Percentiles rank a stretch among this genome's conserved stretches.
Conservation (phyloP, 208 protist genomes). For the Wallacemonas rigidus region DNA sequence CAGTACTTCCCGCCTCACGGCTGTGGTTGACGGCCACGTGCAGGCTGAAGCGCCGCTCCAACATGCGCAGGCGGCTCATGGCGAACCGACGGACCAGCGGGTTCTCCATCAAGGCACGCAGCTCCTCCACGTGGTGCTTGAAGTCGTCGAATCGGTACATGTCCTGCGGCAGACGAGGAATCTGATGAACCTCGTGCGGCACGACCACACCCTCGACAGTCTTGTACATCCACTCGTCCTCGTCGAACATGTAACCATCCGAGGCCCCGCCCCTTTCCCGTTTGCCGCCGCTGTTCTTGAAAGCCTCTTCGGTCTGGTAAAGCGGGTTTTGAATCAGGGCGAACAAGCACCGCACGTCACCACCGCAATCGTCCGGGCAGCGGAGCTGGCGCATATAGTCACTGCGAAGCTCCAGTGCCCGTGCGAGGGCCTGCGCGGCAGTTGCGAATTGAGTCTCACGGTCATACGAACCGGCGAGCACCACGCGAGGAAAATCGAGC, state of each 20-base stretch:
- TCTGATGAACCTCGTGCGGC: conserved; percentile 88
- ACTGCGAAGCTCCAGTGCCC: conserved; percentile 71
- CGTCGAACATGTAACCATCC: conserved; percentile 57
- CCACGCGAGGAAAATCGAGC: conserved; percentile 65
- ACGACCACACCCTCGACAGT: conserved; percentile 89
- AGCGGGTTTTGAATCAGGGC: conserved; percentile 37
- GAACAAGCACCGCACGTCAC: conserved; percentile 33
- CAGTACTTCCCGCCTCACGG: conserved; percentile 74
- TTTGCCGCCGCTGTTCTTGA: conserved; percentile 26
- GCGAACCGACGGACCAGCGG: conserved; percentile 82
- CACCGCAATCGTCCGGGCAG: conserved; percentile 20
- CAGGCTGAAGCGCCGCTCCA: conserved; percentile 93
- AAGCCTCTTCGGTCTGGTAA: conserved; percentile 32
- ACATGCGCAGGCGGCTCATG: conserved; percentile 81
- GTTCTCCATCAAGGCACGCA: conserved; percentile 64
- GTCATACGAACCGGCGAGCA: conserved; percentile 65
- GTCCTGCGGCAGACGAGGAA: conserved; percentile 85
- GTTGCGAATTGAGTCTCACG: conserved; percentile 63
- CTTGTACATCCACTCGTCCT: conserved; percentile 92
- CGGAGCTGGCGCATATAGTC: conserved; percentile 46
- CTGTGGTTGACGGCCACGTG: conserved; percentile 92
- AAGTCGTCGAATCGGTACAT: conserved; percentile 89
- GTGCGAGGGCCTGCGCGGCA: conserved; percentile 68
- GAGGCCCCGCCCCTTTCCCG: background rate
- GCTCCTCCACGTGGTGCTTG: conserved; percentile 72